Evolutionary conservation across 345 rosid genomes (phyloP), one percentile per base, ranked within the genome.

Genomic region (Barbarea vulgaris): DNA sequence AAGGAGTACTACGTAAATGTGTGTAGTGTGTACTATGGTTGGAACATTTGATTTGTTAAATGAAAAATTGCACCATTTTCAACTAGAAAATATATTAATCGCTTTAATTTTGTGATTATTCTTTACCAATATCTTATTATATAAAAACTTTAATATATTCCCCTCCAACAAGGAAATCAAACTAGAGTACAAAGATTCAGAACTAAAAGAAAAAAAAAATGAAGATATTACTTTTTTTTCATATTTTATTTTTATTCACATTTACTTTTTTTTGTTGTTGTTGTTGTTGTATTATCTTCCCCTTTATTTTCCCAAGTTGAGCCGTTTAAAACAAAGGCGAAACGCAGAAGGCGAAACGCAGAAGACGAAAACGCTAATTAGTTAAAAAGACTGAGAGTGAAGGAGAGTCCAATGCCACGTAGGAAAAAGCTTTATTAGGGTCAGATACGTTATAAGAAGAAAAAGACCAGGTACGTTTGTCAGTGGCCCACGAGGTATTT

Each of bases 381-480:
- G n/a, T n/a, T n/a, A n/a, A n/a, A n/a, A n/a, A n/a, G n/a, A n/a
- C n/a, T n/a, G n/a, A n/a, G n/a, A n/a, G n/a, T n/a, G n/a, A n/a
- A n/a, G n/a, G n/a, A n/a, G n/a, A n/a, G n/a, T 8, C 14, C 1
- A 47, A 19, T 57, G 73, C 60, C 78, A 57, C 51, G 61, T 75
- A 7, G 1, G 72, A 75, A 65, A 58, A 65, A 30, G 47, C 27
- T 9, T n/a, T n/a, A n/a, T n/a, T 7, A 48, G 61, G 74, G 52
- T 74, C 68, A 75, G 73, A 75, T 75, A 59, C 74, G 74, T 50
- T n/a, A 9, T 34, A 22, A 24, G 7, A 9, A 37, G 18, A 58
- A 67, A 59, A 75, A 34, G 78, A 50, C 61, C 68, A 75, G 73
- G 63, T 75, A 60, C 69, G 54, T 22, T 10, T 36, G 59, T 55